These are phyloP conservation scores for Anthracocystis setariae DNA, from an alignment of 1,284 basidiomycete genomes.

Conservation along the genomic window DNA sequence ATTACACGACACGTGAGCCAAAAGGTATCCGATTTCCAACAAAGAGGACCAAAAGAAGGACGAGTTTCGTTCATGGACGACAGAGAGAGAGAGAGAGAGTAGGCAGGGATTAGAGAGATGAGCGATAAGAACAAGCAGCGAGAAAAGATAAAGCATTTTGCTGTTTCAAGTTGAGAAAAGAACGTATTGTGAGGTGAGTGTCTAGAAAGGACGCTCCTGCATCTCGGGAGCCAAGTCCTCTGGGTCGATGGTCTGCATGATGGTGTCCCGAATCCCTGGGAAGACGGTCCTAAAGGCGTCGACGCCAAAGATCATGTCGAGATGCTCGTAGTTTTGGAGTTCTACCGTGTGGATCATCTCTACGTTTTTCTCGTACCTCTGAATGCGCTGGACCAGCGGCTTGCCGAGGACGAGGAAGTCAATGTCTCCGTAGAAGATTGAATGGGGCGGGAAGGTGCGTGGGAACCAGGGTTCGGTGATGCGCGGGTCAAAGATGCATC, in stretches of 20 bases:
- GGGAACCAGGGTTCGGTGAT: constrained; percentile 65
- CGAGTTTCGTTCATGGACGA: not conserved
- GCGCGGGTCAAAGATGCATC: constrained; percentile 67
- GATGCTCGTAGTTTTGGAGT: constrained; percentile 65
- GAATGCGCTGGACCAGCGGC: constrained; percentile 61
- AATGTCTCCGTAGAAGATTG: constrained; percentile 63
- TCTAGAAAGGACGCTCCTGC: constrained; percentile 35
- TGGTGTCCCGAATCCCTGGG: constrained; percentile 65
- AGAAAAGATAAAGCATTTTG: not conserved
- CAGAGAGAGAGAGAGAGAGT: not conserved
- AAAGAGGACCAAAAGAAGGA: not conserved
- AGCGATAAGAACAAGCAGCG: no score
- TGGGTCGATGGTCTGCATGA: constrained; percentile 57
- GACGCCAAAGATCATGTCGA: constrained; percentile 64
- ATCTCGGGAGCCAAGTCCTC: constrained; percentile 46
- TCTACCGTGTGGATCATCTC: constrained; percentile 66
- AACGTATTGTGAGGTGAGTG: not conserved
- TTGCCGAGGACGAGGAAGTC: constrained; percentile 66
- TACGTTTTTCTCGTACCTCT: constrained; percentile 61
- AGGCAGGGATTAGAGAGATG: constrained; percentile 1
- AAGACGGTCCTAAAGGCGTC: constrained; percentile 63
- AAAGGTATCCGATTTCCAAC: not conserved
- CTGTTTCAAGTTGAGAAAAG: constrained; percentile 1
- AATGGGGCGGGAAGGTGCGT: constrained; percentile 62
- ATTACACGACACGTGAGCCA: no score